These are phyloP conservation scores for Erigeron canadensis DNA, from an alignment of 129 eudicot species.

Conservation along the genomic window DNA sequence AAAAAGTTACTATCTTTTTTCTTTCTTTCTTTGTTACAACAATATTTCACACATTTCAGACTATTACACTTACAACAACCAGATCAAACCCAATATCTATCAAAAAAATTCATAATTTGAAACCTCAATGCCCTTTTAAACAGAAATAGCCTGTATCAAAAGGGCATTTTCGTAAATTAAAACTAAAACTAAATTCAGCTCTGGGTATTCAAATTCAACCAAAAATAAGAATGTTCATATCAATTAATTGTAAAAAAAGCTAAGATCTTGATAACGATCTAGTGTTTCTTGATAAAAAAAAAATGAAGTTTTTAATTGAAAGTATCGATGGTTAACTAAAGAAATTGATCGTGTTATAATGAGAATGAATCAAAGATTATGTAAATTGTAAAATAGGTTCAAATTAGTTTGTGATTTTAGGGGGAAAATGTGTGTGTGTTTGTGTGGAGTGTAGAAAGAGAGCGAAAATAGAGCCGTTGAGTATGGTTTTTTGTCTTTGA, in stretches of 20 bases:
- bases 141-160: constrained; percentile 28
- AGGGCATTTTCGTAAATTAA: constrained; percentile 29
- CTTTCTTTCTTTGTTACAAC: constrained; percentile 22
- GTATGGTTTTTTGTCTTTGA: constrained; percentile 35
- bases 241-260: constrained; percentile 1
- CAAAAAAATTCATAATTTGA: constrained; percentile 3
- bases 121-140: constrained; percentile 32
- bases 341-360: neutral
- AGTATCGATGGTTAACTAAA: constrained; percentile 43
- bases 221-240: constrained; percentile 3
- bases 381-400: neutral
- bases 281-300: too few species aligned
- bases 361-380: neutral
- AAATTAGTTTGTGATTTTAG: constrained; percentile 17
- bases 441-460: constrained; percentile 9
- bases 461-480: constrained; percentile 73
- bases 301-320: constrained; percentile 46
- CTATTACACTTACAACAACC: constrained; percentile 21
- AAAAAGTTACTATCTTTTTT: constrained; percentile 1
- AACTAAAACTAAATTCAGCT: constrained; percentile 21
- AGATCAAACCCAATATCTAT: neutral
- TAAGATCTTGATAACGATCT: neutral
- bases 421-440: constrained; percentile 12
- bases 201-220: constrained; percentile 1
- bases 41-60: constrained; percentile 23